Evolutionary conservation across 306 rosid genomes (phyloP).

Genomic region (Prunus kanzakura): DNA sequence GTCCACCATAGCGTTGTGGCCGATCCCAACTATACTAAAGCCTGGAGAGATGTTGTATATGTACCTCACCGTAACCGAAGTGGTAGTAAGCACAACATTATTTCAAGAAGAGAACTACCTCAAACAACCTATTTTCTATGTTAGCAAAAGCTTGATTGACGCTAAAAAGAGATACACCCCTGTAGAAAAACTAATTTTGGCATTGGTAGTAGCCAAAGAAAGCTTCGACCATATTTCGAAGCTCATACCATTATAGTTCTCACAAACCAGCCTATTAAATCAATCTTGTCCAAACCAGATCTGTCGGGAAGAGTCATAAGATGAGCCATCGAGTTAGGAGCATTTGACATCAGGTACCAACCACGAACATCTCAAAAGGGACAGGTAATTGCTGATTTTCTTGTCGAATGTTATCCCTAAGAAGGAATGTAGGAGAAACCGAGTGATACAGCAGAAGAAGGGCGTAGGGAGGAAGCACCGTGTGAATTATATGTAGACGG

Average conservation of each 20-base stretch:
- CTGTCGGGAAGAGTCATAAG: background rate
- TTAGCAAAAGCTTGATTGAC: background rate
- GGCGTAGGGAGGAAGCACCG: rapidly evolving
- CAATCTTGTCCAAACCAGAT: background rate
- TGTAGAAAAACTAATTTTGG: background rate
- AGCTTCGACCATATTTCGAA: background rate
- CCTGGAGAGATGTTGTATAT: background rate
- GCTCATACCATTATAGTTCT: background rate
- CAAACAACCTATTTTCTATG: background rate
- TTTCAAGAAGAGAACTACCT: background rate
- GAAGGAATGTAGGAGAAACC: background rate
- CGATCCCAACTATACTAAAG: too few relatives aligned
- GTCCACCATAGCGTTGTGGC: too few relatives aligned
- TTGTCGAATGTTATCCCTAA: background rate
- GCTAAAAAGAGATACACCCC: background rate
- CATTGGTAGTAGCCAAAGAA: background rate
- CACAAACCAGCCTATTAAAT: background rate
- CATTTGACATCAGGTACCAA: background rate
- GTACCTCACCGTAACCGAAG: too few relatives aligned
- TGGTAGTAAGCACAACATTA: too few relatives aligned
- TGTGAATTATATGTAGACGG: background rate
- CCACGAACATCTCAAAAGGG: background rate
- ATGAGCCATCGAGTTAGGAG: background rate
- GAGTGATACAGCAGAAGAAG: rapidly evolving
- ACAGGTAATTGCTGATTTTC: background rate